These are phyloP conservation scores for Hydnomerulius pinastri DNA, from an alignment of 768 basidiomycete species.

Conservation along the genomic window DNA sequence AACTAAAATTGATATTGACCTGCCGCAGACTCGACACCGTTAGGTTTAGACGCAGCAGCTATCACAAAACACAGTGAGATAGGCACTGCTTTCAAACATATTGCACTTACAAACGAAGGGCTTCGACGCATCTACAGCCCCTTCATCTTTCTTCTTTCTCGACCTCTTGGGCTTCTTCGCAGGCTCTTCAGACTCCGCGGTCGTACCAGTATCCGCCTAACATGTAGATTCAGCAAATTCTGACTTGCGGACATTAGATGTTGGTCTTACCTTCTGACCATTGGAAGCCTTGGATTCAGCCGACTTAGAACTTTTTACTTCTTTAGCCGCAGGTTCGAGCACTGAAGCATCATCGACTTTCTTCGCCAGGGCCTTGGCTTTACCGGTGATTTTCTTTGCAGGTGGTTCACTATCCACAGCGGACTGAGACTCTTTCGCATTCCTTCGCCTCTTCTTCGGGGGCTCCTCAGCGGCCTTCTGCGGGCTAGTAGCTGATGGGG, in stretches of 20 bases:
- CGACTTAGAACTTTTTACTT: not conserved
- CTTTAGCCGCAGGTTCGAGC: not conserved
- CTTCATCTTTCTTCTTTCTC: slow-evolving; percentile 7
- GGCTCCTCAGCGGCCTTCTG: slow-evolving; percentile 3
- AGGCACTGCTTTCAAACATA: not conserved
- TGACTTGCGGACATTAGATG: not conserved
- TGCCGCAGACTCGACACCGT: slow-evolving; percentile 5
- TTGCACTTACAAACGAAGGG: slow-evolving; percentile 14
- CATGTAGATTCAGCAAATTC: slow-evolving; percentile 4
- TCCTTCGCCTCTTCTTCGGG: slow-evolving; percentile 21
- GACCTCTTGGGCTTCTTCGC: slow-evolving; percentile 10
- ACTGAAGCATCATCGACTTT: not conserved
- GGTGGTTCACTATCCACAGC: slow-evolving; percentile 1
- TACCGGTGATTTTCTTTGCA: slow-evolving; percentile 8
- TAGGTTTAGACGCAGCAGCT: slow-evolving; percentile 4
- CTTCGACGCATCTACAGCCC: not conserved
- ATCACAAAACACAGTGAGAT: not conserved
- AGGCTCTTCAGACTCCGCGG: not conserved
- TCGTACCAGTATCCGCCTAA: slow-evolving; percentile 8
- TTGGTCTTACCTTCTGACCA: slow-evolving; percentile 12
- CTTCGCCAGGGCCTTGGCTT: slow-evolving; percentile 14
- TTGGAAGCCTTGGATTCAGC: slow-evolving; percentile 6
- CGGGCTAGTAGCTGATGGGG: not conserved
- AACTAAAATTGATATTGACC: not conserved
- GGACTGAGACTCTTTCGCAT: slow-evolving; percentile 6